Conservation (phyloP, 2,329 filamentous ascomycete species). For the Pseudocercospora vitis region DNA sequence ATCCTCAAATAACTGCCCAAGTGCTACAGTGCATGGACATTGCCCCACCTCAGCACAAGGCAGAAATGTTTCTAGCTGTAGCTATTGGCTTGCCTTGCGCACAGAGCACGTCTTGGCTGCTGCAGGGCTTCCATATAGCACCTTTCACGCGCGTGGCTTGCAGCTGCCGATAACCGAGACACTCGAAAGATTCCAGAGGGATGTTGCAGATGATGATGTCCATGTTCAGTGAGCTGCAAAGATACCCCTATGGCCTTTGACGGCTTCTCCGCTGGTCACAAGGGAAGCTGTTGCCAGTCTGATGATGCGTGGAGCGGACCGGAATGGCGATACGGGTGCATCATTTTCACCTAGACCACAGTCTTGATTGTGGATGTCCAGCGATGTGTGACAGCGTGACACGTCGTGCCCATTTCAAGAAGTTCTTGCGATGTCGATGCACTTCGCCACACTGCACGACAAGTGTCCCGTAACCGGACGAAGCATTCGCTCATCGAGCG, state of each 20-base stretch:
- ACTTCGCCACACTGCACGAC: not conserved
- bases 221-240: not conserved
- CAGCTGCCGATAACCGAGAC: not conserved
- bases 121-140: not conserved
- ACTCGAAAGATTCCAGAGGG: not conserved
- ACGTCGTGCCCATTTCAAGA: no score
- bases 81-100: slow-evolving; percentile 1
- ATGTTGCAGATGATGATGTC: not conserved
- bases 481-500: not conserved
- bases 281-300: no score
- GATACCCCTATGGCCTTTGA: not conserved
- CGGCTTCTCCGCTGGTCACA: not conserved
- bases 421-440: not conserved
- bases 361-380: no score
- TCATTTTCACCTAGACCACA: no score
- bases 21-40: slow-evolving; percentile 1
- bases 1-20: not conserved
- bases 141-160: slow-evolving; percentile 1
- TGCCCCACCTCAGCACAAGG: slow-evolving; percentile 6
- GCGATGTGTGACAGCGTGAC: no score
- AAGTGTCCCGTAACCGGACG: not conserved
- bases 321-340: no score
- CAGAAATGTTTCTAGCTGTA: slow-evolving; percentile 5
- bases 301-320: no score
- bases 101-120: not conserved